Base-by-base conservation (phyloP, 2,329 filamentous ascomycete species). In the Magnaporthiopsis poae region DNA sequence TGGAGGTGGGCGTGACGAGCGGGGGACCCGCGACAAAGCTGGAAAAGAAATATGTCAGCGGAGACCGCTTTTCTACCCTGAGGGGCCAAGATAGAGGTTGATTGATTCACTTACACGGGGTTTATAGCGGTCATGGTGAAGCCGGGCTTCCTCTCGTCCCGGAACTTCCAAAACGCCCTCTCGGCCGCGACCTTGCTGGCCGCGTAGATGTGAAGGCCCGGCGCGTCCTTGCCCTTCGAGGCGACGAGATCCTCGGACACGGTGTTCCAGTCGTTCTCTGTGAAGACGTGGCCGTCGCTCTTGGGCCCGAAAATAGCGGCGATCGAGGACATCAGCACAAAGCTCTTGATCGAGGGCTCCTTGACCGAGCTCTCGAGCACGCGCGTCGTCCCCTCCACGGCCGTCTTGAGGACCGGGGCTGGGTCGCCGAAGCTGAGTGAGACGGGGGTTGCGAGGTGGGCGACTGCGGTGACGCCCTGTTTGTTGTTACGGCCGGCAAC, bases 11-110 rank as follows among this genome's bases (percentile, higher is more conserved):
- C 1, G 74, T 66, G 1, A 74, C 66, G 1, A 77, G 68, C 0
- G 79, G 76, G 0, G 79, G 79, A 0, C 80, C 80, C 12, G 75
- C 75, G 3, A 81, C 78, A 66, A 78, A 77, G 5, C 73, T 74
- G 21, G 4, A 18, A 5, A 21, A 33, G 12, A 18, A 7, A 1
- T 9, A 2, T 5, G 60, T 61, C 18, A 61, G 60, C n/a, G 5
- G 25, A 8, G 21, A 18, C 18, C 25, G 25, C 5, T 61, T n/a
- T n/a, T n/a, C n/a, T n/a, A n/a, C n/a, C n/a, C n/a, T n/a, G n/a
- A n/a, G n/a, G n/a, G n/a, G n/a, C n/a, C n/a, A n/a, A n/a, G n/a
- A n/a, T n/a, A n/a, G n/a, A n/a, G n/a, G n/a, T n/a, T n/a, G n/a
- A n/a, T n/a, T n/a, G n/a, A n/a, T n/a, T n/a, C n/a, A n/a, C 71